These are phyloP conservation scores for Sporobolomyces phaffii DNA, from an alignment of 768 basidiomycete species.

Conservation along the genomic window DNA sequence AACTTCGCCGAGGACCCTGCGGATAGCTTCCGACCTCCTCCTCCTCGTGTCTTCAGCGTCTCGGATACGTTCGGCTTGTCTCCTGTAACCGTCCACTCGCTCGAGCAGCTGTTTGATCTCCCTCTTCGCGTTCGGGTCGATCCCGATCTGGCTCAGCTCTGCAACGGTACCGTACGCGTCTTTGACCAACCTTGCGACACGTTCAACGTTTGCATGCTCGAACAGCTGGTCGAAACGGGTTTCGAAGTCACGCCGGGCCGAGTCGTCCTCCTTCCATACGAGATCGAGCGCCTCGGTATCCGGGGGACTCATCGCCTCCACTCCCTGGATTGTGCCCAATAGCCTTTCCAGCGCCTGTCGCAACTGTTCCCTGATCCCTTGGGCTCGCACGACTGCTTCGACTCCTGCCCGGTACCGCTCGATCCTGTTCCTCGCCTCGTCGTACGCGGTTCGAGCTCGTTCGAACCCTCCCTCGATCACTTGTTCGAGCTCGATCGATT, in stretches of 20 bases:
- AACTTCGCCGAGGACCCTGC: neutral
- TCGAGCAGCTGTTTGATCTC: neutral
- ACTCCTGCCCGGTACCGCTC: neutral
- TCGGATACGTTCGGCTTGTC: neutral
- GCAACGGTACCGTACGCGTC: neutral
- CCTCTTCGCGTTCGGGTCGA: neutral
- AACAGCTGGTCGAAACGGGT: neutral
- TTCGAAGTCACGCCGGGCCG: too few relatives aligned
- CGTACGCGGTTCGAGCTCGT: neutral
- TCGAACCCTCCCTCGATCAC: too few relatives aligned
- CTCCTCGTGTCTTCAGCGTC: neutral
- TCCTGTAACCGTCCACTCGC: neutral
- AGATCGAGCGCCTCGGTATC: neutral
- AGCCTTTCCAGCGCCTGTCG: neutral
- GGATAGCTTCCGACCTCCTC: neutral
- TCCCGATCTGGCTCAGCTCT: neutral
- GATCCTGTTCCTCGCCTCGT: neutral
- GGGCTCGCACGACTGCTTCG: neutral
- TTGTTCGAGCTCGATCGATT: too few relatives aligned
- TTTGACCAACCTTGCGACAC: neutral
- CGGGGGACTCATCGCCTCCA: neutral
- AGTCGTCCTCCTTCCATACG: neutral
- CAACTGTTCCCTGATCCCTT: neutral
- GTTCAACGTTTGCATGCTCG: too few relatives aligned
- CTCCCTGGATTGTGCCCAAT: neutral